Evolutionary conservation across 768 basidiomycete genomes (phyloP), one percentile per base, ranked within the genome.

Genomic region (Macrolepiota albuminosa): DNA sequence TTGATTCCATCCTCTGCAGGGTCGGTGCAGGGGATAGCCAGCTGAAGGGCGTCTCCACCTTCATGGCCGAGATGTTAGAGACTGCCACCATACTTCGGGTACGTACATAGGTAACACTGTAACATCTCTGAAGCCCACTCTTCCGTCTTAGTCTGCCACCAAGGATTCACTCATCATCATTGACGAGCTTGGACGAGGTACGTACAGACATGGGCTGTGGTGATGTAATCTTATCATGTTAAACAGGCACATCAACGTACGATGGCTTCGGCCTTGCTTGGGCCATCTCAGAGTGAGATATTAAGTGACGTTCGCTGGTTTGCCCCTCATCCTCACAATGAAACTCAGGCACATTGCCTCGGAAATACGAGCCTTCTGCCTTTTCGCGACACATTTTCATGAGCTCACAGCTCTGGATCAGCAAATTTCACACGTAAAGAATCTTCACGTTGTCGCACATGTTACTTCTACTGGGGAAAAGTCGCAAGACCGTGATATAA

Each of bases 51-150:
- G 93, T 99, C 0, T 96, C 94, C 29, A 99, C 96, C 0, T 99
- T 99, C 72, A 98, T 98, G 96, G 95, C 95, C 1, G 97, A 99
- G 73, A 98, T 98, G 97, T 81, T 99, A 33, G 97, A 99, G 72
- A 98, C 95, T 0, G 95, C 97, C 0, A 93, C 91, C 0, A 98
- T 98, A 67, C 81, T 99, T 46, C 83, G 89, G 67, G 93, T 93
- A 40, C 33, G 85, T 67, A 52, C 33, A 14, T n/a, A 8, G 24
- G 16, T 14, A 26, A 34, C 8, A 21, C 14, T 4, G 1, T 42
- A 13, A 29, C 33, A 31, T 40, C 36, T 45, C n/a, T 56, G 49
- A 50, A 54, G 42, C 33, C 21, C 21, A 56, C 14, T 49, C 33
- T 54, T 34, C 43, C 16, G 10, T 16, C 34, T 13, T 49, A 97